Percentiles rank a stretch among this genome's conserved stretches.
Conservation (phyloP, 2,329 filamentous ascomycete genomes). For the Colletotrichum sp. region DNA sequence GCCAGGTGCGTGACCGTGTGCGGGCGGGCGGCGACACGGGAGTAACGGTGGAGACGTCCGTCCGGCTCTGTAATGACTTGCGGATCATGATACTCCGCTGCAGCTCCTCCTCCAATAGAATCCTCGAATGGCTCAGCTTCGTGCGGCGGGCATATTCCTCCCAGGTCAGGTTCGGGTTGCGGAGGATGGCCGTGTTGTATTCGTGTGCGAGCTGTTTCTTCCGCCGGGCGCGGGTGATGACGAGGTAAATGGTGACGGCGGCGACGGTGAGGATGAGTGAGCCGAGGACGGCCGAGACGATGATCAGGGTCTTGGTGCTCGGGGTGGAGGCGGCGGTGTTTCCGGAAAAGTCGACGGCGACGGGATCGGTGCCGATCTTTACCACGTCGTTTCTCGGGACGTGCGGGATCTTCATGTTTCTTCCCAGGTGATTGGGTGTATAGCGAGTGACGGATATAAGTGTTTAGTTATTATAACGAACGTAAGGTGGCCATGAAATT, state of each 20-base stretch:
- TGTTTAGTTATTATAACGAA: background rate
- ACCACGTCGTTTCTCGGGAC: background rate
- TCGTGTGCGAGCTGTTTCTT: background rate
- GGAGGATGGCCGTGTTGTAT: constrained; percentile 1
- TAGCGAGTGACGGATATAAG: constrained; percentile 1
- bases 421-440: background rate
- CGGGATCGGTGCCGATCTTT: constrained; percentile 4
- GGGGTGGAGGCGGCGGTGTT: background rate
- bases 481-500: constrained; percentile 2
- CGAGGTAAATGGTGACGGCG: background rate
- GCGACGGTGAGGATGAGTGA: background rate
- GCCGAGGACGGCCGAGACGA: constrained; percentile 3
- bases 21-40: constrained; percentile 13
- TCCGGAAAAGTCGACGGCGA: constrained; percentile 2
- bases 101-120: constrained; percentile 9
- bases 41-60: background rate
- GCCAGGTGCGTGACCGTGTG: constrained; percentile 6
- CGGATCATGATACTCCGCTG: constrained; percentile 7
- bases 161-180: constrained; percentile 12
- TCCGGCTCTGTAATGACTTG: constrained; percentile 10
- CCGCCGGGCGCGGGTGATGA: background rate
- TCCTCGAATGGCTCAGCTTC: constrained; percentile 3
- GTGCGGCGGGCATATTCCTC: constrained; percentile 3
- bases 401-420: background rate
- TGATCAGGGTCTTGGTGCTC: background rate